Evolutionary conservation across 192 early-diverging fungal species (phyloP).

Genomic region (Coemansia sp.): DNA sequence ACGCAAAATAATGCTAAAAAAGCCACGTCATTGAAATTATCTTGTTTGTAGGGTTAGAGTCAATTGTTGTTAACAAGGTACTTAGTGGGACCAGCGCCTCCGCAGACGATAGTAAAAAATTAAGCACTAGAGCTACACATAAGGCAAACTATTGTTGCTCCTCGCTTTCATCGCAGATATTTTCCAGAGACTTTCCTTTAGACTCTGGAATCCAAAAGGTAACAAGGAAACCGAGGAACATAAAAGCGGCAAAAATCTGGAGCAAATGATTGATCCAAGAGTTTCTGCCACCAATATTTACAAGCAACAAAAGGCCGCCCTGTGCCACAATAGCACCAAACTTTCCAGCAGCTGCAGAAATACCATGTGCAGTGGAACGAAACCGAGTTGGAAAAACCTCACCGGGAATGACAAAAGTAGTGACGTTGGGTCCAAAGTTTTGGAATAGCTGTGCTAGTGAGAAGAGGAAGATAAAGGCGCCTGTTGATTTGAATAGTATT

Average conservation of each 20-base stretch:
- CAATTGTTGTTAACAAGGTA: no score
- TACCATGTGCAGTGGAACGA: constrained; percentile 77
- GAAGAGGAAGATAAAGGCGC: constrained; percentile 66
- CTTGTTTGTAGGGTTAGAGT: no score
- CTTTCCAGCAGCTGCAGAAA: constrained; percentile 78
- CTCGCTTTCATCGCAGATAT: constrained; percentile 48
- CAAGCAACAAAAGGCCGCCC: constrained; percentile 71
- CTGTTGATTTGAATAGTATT: constrained; percentile 59
- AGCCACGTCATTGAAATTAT: background rate
- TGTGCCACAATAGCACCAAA: constrained; percentile 75
- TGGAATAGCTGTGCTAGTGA: constrained; percentile 29
- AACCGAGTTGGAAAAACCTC: constrained; percentile 83
- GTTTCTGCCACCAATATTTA: constrained; percentile 67
- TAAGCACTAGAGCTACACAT: background rate
- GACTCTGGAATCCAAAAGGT: constrained; percentile 54
- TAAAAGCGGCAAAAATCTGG: constrained; percentile 72
- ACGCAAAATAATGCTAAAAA: no score
- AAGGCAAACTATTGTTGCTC: constrained; percentile 29
- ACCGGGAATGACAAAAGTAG: constrained; percentile 83
- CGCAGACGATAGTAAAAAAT: no score
- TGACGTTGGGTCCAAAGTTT: constrained; percentile 89
- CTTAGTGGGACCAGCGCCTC: no score
- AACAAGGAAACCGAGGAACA: constrained; percentile 65
- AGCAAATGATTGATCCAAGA: constrained; percentile 61
- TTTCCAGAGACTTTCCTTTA: constrained; percentile 53